Conservation (phyloP, 768 basidiomycete genomes). For the Trametes sanguinea region DNA sequence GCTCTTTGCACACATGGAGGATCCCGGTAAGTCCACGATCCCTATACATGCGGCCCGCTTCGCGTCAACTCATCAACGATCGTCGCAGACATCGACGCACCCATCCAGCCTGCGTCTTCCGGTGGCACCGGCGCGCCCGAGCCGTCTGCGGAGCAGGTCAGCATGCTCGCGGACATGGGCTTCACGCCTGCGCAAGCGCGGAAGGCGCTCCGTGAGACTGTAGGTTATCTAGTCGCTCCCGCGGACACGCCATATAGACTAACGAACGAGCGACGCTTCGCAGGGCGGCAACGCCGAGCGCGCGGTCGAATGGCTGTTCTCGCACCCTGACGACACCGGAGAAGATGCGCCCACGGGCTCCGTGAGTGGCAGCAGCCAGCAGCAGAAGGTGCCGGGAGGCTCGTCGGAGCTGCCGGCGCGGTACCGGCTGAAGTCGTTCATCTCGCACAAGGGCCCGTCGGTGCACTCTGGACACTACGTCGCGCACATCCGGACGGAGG, state of each 20-base stretch:
- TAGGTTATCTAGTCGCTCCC: constrained; percentile 39
- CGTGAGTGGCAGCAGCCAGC: constrained; percentile 25
- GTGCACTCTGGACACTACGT: constrained; percentile 96
- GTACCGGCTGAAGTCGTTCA: constrained; percentile 88
- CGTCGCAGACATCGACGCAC: constrained; percentile 79
- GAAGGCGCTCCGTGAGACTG: constrained; percentile 87
- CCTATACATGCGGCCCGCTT: no score
- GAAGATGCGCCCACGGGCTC: constrained; percentile 46
- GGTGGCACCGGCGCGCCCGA: constrained; percentile 43
- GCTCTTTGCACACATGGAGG: constrained; percentile 95
- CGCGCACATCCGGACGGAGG: constrained; percentile 64
- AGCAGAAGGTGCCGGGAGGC: constrained; percentile 45
- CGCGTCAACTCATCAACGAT: not conserved
- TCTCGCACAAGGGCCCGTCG: constrained; percentile 95
- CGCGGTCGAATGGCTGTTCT: constrained; percentile 96
- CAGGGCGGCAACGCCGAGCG: constrained; percentile 78
- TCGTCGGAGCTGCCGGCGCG: constrained; percentile 64
- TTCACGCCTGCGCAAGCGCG: constrained; percentile 81
- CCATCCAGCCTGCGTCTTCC: constrained; percentile 47
- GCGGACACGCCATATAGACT: not conserved
- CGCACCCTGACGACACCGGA: constrained; percentile 84
- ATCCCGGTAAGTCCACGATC: constrained; percentile 59
- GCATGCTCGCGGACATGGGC: constrained; percentile 87
- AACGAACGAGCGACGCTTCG: not conserved
- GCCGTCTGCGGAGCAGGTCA: constrained; percentile 69